Evolutionary conservation across 345 rosid species (phyloP).

Genomic region (Lenwebbia sp.): DNA sequence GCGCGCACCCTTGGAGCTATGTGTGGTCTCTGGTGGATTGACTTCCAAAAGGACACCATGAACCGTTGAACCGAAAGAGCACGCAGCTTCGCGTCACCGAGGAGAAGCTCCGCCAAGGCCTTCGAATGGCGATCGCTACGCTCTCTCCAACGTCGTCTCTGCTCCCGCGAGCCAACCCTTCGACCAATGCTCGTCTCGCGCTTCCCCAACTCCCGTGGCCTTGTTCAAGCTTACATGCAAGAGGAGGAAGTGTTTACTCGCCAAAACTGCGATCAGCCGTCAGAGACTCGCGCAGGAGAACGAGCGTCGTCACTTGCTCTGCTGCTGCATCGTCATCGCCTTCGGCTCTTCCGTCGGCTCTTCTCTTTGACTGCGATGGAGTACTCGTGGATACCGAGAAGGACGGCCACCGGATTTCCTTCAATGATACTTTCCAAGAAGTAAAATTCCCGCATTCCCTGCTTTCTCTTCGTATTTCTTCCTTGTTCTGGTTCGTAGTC

Average conservation of each 20-base stretch:
- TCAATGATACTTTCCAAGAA: conserved; percentile 88
- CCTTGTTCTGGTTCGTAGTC: background rate
- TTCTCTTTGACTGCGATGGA: conserved; percentile 89
- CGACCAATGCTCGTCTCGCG: background rate
- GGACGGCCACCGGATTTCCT: conserved; percentile 90
- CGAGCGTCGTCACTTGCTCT: conserved; percentile 27
- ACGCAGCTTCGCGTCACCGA: background rate
- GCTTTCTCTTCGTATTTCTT: background rate
- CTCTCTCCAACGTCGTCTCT: background rate
- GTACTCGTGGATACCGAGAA: conserved; percentile 95
- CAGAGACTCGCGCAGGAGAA: background rate
- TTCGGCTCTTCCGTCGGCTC: conserved; percentile 62
- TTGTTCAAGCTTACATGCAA: background rate
- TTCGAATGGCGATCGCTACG: background rate
- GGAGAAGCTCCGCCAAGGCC: background rate
- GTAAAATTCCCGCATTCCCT: conserved; percentile 8
- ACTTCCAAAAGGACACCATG: background rate
- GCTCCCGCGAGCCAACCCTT: background rate
- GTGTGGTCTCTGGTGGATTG: background rate
- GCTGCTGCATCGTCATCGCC: conserved; percentile 34
- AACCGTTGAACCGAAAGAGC: background rate
- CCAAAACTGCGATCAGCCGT: background rate
- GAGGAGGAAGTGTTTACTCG: background rate
- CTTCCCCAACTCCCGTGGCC: background rate
- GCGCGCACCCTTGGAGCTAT: background rate